phyloP scores from a whole-genome alignment of 2,329 filamentous ascomycete species.

The Plectosphaerella cucumerina region DNA sequence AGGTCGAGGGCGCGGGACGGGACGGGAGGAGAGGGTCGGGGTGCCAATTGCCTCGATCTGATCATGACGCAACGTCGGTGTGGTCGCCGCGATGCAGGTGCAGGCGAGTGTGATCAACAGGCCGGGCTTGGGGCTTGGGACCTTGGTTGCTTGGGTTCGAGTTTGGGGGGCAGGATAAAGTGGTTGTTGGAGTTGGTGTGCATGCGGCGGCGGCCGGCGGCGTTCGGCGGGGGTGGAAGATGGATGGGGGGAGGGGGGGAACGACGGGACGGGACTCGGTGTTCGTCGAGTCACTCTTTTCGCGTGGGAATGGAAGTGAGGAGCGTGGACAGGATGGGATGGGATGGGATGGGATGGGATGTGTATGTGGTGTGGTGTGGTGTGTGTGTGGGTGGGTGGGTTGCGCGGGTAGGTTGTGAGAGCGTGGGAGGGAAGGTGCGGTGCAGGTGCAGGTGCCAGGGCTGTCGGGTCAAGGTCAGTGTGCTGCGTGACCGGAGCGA shows the following conservation, averaged over 20 bases:
- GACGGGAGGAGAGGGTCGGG: background rate
- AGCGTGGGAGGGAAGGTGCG: background rate
- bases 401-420: background rate
- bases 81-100: constrained; percentile 3
- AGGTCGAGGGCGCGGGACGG: background rate
- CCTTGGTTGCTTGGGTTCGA: background rate
- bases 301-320: too few species aligned
- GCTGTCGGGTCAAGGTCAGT: background rate
- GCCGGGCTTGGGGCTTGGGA: background rate
- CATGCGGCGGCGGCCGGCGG: too few species aligned
- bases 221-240: too few species aligned
- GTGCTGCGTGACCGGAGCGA: background rate
- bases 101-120: background rate
- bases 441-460: background rate
- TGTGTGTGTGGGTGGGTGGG: background rate
- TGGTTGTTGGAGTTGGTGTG: background rate
- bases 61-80: constrained; percentile 5
- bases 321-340: too few species aligned
- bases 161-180: too few species aligned
- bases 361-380: too few species aligned
- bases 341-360: too few species aligned
- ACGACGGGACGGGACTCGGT: too few species aligned
- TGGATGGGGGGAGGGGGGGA: background rate
- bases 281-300: too few species aligned
- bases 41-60: constrained; percentile 2